These are phyloP conservation scores for Penicillium fimorum DNA, from an alignment of 495 filamentous ascomycete genomes.

Conservation along the genomic window DNA sequence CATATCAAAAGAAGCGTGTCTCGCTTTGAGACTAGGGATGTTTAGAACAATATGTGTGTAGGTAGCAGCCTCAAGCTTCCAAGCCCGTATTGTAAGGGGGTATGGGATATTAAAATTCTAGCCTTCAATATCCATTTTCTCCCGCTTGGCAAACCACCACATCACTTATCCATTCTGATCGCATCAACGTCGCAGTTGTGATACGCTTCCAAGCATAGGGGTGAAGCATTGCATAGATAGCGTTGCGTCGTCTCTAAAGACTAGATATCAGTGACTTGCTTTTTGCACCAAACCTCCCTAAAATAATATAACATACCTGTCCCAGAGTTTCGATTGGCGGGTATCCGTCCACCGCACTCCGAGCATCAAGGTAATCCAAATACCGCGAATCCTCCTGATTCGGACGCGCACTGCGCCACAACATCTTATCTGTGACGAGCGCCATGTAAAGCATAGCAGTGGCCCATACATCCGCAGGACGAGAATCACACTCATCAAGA, in stretches of 20 bases:
- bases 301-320: conserved; percentile 60
- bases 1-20: not conserved
- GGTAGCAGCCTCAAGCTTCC: not conserved
- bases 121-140: conserved; percentile 15
- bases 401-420: conserved; percentile 84
- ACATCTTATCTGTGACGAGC: conserved; percentile 84
- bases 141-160: conserved; percentile 27
- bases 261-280: not conserved
- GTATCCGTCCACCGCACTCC: conserved; percentile 81
- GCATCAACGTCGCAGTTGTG: conserved; percentile 15
- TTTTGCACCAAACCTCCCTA: not conserved
- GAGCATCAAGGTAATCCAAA: conserved; percentile 75
- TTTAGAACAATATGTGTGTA: not conserved
- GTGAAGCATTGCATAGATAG: conserved; percentile 30
- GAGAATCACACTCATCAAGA: conserved; percentile 72
- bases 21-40: not conserved
- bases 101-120: not conserved
- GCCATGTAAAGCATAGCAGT: conserved; percentile 95
- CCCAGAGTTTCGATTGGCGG: conserved; percentile 87
- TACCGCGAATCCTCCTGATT: conserved; percentile 85
- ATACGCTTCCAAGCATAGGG: conserved; percentile 21
- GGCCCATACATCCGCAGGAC: conserved; percentile 93
- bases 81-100: not conserved
- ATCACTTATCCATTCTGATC: conserved; percentile 25
- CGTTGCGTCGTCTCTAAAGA: conserved; percentile 26